Base-by-base conservation (phyloP, 2,329 filamentous ascomycete genomes). In the Neoarthrinium moseri region DNA sequence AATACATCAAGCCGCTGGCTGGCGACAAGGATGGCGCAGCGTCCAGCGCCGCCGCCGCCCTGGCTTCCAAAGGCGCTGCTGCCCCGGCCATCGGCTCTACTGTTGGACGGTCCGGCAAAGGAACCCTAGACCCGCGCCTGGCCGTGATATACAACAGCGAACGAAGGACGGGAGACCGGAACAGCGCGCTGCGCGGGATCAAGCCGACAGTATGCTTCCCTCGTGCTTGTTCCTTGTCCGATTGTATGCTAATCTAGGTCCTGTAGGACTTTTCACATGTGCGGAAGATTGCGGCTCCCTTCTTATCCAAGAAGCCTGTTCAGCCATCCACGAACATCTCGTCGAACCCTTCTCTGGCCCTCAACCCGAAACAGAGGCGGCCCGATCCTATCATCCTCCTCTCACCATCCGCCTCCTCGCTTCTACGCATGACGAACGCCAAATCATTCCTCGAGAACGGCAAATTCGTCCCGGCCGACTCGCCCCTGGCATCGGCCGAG, bases 371-470 rank as follows among this genome's bases (percentile, higher is more conserved):
- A 64, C 70, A 74, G 23, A 60, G 66, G 36, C 71, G 80, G 48
- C 78, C 80, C 29, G 78, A 96, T 63, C 94, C 94, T 39, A 99
- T 99, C 69, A 96, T 99, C 65, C 84, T 99, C 22, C 85, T 99
- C 50, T 97, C 94, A 0, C 94, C 94, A 2, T 97, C 92, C 2
- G 94, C 92, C 10, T 96, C 92, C 3, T 95, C 91, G 2, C 83
- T 97, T 39, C 84, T 99, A 29, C 91, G 92, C 65, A 90, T 97
- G 81, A 88, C 89, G 43, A 99, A 99, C 65, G 90, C 95, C 68
- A 95, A 95, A 62, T 85, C 88, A 23, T 97, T 99, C 76, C 86
- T 99, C 53, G 86, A 92, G 64, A 80, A 84, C 46, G 91, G 91
- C 47, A 75, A 86, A 53, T 99, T 92, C 70, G 76, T 85, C 5